These are phyloP conservation scores for Teratosphaeria zuluensis DNA, from an alignment of 2,329 filamentous ascomycete species.

Conservation along the genomic window DNA sequence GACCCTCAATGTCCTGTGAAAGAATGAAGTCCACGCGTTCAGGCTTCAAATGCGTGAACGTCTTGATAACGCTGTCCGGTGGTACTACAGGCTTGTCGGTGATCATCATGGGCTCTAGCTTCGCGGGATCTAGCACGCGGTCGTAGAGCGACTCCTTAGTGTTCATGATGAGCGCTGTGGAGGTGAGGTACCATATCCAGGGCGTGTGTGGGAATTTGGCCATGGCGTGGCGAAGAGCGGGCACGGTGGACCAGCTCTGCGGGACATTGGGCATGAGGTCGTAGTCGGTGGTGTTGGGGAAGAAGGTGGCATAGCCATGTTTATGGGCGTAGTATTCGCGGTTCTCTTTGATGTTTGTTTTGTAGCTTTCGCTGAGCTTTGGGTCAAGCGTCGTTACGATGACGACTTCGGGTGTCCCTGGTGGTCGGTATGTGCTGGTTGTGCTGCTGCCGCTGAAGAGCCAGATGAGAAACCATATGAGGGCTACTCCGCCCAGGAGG, in stretches of 20 bases:
- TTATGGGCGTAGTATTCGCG: conserved; percentile 72
- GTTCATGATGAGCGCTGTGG: conserved; percentile 83
- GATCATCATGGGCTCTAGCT: conserved; percentile 70
- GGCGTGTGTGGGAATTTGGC: conserved; percentile 64
- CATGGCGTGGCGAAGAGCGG: conserved; percentile 82
- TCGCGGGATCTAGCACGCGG: conserved; percentile 57
- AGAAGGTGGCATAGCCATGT: conserved; percentile 83
- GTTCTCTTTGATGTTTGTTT: conserved; percentile 69
- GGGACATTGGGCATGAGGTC: conserved; percentile 50
- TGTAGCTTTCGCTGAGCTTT: conserved; percentile 55
- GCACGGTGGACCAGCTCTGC: conserved; percentile 66
- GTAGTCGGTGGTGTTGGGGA: conserved; percentile 69
- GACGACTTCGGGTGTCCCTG: conserved; percentile 50
- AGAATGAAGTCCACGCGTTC: conserved; percentile 72
- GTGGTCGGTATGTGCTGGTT: conserved; percentile 9
- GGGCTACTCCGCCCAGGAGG: conserved; percentile 26
- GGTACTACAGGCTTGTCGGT: conserved; percentile 80
- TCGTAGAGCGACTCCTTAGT: conserved; percentile 58
- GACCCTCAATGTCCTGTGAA: conserved; percentile 72
- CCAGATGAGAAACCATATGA: conserved; percentile 25
- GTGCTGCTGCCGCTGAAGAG: conserved; percentile 10
- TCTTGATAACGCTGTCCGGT: conserved; percentile 94
- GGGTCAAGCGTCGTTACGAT: conserved; percentile 79
- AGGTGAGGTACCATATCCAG: conserved; percentile 81
- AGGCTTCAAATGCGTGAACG: conserved; percentile 70